Evolutionary conservation across 495 filamentous ascomycete genomes (phyloP), one percentile per base, ranked within the genome.

Genomic region (Halenospora varia): DNA sequence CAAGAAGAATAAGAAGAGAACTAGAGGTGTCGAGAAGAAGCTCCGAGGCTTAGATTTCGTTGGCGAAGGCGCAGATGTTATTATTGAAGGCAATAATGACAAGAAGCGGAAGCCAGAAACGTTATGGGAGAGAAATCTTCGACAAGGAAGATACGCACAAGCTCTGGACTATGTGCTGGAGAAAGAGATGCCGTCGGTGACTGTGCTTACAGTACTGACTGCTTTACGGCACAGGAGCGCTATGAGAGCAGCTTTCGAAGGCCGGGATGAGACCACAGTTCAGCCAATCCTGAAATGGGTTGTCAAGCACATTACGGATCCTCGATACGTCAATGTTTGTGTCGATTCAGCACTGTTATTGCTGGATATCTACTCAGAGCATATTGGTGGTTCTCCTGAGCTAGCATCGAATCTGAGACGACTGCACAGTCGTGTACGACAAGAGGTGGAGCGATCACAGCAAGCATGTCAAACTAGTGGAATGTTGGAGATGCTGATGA

Each of bases 161-260:
- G 90, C 94, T 1, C 73, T 99, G 10, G 92, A 97, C 74, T 71
- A 79, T 18, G 93, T 91, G 24, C 76, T 97, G 15, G 75, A 80
- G 50, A 53, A 63, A 1, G 56, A 71, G 25, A 73, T 82, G 45
- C 77, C 80, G 20, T 76, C 87, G 2, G 69, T 87, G 45, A 78
- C 70, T 1, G 79, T 83, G 2, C 75, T 96, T 2, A 96, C 92
- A 0, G 70, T 96, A 4, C 74, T 98, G 17, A 86, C 87, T 2
- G 88, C 91, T 8, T 78, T 99, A 2, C 82, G 88, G 9, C 94
- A 99, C 71, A 87, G 94, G 25, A 92, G 87, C 29, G 94, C 95
- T 1, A 78, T 96, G 44, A 81, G 86, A n/a, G 81, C 87, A 23
- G 89, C 94, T 8, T 77, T 99, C 26, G 77, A 85, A 63, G 83